These are phyloP conservation scores for Leishmania lainsoni DNA, from an alignment of 208 protist genomes.

Conservation along the genomic window DNA sequence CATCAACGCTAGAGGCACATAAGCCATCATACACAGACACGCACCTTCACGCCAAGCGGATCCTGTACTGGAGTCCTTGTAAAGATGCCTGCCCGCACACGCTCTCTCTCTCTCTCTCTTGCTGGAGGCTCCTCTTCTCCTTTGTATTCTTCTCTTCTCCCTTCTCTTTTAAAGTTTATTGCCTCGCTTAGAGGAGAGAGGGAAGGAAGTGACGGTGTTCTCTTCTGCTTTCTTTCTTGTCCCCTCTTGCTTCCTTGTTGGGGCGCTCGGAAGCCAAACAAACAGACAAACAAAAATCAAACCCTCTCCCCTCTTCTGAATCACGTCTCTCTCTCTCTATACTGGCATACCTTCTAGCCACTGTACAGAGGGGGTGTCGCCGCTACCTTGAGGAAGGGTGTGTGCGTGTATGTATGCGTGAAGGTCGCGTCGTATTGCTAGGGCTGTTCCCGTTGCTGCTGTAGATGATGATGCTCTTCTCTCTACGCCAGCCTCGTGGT, in stretches of 20 bases:
- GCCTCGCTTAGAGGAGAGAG: neutral
- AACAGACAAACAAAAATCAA: too few relatives aligned
- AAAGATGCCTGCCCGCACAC: neutral
- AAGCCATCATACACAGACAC: conserved; percentile 1
- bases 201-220: neutral
- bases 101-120: neutral
- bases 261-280: too few relatives aligned
- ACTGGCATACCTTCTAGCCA: too few relatives aligned
- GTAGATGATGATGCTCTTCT: neutral
- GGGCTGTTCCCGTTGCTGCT: neutral
- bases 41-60: neutral
- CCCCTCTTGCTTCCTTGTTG: neutral
- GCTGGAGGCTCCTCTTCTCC: neutral
- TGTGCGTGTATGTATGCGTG: neutral
- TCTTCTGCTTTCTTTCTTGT: neutral
- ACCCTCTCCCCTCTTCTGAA: neutral
- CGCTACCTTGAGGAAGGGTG: neutral
- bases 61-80: neutral
- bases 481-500: neutral
- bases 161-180: neutral
- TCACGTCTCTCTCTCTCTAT: too few relatives aligned
- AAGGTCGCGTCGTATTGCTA: neutral
- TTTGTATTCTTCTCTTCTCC: neutral
- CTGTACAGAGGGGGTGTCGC: neutral
- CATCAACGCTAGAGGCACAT: neutral